Evolutionary conservation across 129 eudicot species (phyloP), one percentile per base, ranked within the genome.

Genomic region (Lonicera japonica): DNA sequence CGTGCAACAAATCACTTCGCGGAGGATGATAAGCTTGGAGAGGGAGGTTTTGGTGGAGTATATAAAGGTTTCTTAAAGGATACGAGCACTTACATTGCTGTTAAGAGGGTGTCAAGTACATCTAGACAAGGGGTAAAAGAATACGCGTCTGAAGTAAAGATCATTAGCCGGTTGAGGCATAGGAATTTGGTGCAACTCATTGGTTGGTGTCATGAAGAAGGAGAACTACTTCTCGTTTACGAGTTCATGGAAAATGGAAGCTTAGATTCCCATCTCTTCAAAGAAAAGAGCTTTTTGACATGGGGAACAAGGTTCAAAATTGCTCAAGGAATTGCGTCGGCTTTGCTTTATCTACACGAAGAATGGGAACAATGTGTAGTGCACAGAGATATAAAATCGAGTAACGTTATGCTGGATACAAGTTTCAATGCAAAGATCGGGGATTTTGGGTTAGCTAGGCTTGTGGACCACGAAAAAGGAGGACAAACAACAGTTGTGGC

Each of bases 241-340:
- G 67, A 69, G 60, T 69, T 58, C 51, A 75, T 80, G 81, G 71
- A 56, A 58, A 75, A 80, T 6, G 75, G 85, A 63, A 80, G 81
- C 75, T 59, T 80, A 61, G 81, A 80, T 67, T 19, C 36, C 29
- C 85, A 79, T 71, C 75, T 79, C 19, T 75, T 79, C 36, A 57
- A 40, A 17, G 61, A 1, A 1, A 63, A 66, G 24, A 68, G 66
- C 54, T 78, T 73, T 61, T 59, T 78, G 53, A 13, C 75, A 17
- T 78, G 83, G 79, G 64, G 7, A 10, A 47, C 60, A 29, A 58
- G 83, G 55, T 73, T 51, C 54, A 69, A 69, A 46, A 68, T 78
- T 8, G 73, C 54, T 10, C 72, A 36, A 4, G 83, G 75, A 10
- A 25, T 78, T 2, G 79, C 83, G 5, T 68, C 79, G 14, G 79